phyloP scores from a whole-genome alignment of 768 basidiomycete genomes.

The Tephrocybe sp. region DNA sequence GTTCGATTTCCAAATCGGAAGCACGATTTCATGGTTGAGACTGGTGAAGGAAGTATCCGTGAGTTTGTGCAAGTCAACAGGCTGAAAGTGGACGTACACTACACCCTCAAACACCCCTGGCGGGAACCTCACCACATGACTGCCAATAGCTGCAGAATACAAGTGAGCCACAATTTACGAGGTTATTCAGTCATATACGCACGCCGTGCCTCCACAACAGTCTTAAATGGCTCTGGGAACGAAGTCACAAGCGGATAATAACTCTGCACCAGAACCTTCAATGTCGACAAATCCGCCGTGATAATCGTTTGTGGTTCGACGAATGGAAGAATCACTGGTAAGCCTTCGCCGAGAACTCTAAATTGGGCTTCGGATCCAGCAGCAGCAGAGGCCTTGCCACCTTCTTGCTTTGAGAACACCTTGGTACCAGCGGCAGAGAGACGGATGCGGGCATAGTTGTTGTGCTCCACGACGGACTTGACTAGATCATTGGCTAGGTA shows the following conservation, averaged over 20 bases:
- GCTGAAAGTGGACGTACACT: conserved; percentile 39
- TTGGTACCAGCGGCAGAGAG: conserved; percentile 94
- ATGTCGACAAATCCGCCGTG: conserved; percentile 46
- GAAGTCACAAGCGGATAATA: conserved; percentile 77
- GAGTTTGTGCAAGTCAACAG: conserved; percentile 1
- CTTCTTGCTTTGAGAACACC: conserved; percentile 88
- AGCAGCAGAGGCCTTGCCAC: conserved; percentile 41
- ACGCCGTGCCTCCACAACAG: conserved; percentile 53
- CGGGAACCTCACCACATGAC: conserved; percentile 69
- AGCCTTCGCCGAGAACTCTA: conserved; percentile 80
- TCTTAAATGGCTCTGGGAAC: conserved; percentile 60
- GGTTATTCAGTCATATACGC: conserved; percentile 22
- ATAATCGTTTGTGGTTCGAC: conserved; percentile 64
- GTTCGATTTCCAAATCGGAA: conserved; percentile 96
- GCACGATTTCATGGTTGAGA: conserved; percentile 72
- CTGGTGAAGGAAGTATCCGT: conserved; percentile 31
- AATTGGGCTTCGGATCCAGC: conserved; percentile 49
- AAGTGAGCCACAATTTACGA: not conserved
- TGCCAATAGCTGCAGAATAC: conserved; percentile 52
- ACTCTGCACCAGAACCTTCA: conserved; percentile 69
- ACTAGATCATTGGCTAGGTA: conserved; percentile 88
- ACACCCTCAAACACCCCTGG: conserved; percentile 50
- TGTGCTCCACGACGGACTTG: conserved; percentile 73
- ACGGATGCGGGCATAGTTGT: conserved; percentile 81
- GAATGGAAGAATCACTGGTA: conserved; percentile 83